Base-by-base conservation (phyloP, 441 rosid genomes). In the Arabidopsis lyrata region DNA sequence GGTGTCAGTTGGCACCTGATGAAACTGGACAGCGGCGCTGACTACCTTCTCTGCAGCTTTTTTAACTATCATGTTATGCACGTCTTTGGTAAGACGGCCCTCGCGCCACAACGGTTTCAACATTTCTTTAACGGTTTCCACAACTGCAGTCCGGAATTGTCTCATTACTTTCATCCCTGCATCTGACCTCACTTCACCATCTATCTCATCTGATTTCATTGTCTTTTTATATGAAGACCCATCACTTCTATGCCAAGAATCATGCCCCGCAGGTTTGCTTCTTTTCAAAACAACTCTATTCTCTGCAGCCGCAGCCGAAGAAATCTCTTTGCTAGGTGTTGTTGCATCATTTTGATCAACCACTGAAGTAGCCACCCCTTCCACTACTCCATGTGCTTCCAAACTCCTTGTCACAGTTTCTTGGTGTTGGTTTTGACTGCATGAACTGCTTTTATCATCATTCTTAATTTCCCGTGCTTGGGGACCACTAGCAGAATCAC, bases 81-180 rank as follows among this genome's bases (percentile, higher is more conserved):
- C 90, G 50, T 93, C 93, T 86, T 90, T 91, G 82, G 82, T 87
- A 48, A 95, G 86, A 80, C 76, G 87, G 66, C 97, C 97, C 39
- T 87, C 88, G 27, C 83, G 88, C 99, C 99, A 95, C 38, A 79
- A 53, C 42, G 99, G 98, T 82, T 86, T 89, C 85, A 93, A 59
- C 68, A 87, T 65, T 53, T 88, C 98, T 75, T 91, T 92, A 39
- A 90, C 76, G 50, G 79, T 81, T 56, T 87, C 96, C 63, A 92
- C 80, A 65, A 92, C 89, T 66, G 82, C 87, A 63, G 79, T 75
- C 54, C 89, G 87, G 69, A 92, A 90, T 56, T 81, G 86, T 81
- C 86, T 87, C 66, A 74, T 68, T 9, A 75, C 77, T 83, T 84
- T 92, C 42, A 11, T 55, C 35, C 84, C 85, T 53, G 68, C 85